Percentiles rank a stretch among this genome's conserved stretches.
Evolutionary conservation across 2,329 filamentous ascomycete species (phyloP).

Genomic region (Bipolaris victoriae): DNA sequence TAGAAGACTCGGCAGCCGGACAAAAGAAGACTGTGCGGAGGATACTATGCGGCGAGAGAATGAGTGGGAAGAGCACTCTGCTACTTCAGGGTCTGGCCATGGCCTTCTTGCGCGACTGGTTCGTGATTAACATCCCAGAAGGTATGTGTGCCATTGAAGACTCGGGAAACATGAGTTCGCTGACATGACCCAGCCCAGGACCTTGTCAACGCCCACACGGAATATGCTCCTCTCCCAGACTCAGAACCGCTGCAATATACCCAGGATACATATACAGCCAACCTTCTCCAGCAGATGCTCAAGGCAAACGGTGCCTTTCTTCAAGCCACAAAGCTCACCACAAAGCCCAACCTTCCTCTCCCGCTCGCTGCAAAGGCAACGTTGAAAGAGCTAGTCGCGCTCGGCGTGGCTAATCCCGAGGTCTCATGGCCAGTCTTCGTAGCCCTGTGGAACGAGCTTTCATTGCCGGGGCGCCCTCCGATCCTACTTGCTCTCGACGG

Average conservation of each 20-base stretch:
- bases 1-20: constrained; percentile 63
- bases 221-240: constrained; percentile 74
- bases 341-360: constrained; percentile 64
- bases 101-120: constrained; percentile 82
- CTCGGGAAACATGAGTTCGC: constrained; percentile 4
- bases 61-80: constrained; percentile 85
- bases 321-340: constrained; percentile 56
- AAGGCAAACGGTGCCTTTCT: constrained; percentile 75
- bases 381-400: constrained; percentile 70
- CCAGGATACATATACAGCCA: constrained; percentile 78
- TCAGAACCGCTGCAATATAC: constrained; percentile 65
- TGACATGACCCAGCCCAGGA: constrained; percentile 71
- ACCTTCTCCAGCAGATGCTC: constrained; percentile 73
- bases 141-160: constrained; percentile 59
- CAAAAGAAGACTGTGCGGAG: constrained; percentile 64
- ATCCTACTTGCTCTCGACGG: constrained; percentile 81
- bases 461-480: constrained; percentile 61
- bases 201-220: constrained; percentile 77
- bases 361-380: constrained; percentile 64
- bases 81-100: constrained; percentile 83
- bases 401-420: constrained; percentile 75
- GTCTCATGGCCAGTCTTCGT: constrained; percentile 80
- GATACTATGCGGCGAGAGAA: constrained; percentile 74
- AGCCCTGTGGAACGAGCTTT: constrained; percentile 82
- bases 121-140: constrained; percentile 89